phyloP scores from a whole-genome alignment of 768 basidiomycete species.

The Pulveroboletus sp. region DNA sequence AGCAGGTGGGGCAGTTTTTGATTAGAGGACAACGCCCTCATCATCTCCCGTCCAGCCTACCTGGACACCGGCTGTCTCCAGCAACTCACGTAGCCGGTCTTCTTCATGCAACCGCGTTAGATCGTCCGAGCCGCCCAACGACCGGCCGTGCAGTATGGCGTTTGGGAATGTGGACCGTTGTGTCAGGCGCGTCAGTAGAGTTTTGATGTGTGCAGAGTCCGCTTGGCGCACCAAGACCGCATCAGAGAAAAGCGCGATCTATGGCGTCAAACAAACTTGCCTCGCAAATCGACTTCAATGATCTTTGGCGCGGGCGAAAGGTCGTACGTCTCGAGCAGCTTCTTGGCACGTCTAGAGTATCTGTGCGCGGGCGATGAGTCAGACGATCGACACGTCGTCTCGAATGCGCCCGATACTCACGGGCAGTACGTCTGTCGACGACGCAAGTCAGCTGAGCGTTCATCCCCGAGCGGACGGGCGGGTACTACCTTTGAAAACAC shows the following conservation, averaged over 20 bases:
- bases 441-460: not conserved
- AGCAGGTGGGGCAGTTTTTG: not conserved
- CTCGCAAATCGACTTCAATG: slow-evolving; percentile 72
- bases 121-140: slow-evolving; percentile 65
- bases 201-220: slow-evolving; percentile 61
- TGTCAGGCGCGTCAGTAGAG: slow-evolving; percentile 62
- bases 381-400: not conserved
- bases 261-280: slow-evolving; percentile 31
- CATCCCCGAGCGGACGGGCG: slow-evolving; percentile 11
- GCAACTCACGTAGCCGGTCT: slow-evolving; percentile 38
- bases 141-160: slow-evolving; percentile 57
- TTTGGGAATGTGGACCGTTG: slow-evolving; percentile 72
- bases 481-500: slow-evolving; percentile 73
- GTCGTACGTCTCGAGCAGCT: slow-evolving; percentile 56
- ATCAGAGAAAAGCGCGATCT: not conserved
- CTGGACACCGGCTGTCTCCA: slow-evolving; percentile 46
- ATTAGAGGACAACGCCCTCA: not conserved
- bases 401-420: slow-evolving; percentile 32
- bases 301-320: slow-evolving; percentile 62
- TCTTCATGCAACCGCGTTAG: slow-evolving; percentile 45
- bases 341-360: slow-evolving; percentile 32
- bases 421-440: slow-evolving; percentile 64
- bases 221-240: slow-evolving; percentile 23
- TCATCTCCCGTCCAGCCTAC: slow-evolving; percentile 23
- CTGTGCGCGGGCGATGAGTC: slow-evolving; percentile 1